Percentiles rank a stretch among this genome's conserved stretches.
These are phyloP conservation scores for Rhodamnia argentea DNA, from an alignment of 345 rosid species.

Conservation along the genomic window DNA sequence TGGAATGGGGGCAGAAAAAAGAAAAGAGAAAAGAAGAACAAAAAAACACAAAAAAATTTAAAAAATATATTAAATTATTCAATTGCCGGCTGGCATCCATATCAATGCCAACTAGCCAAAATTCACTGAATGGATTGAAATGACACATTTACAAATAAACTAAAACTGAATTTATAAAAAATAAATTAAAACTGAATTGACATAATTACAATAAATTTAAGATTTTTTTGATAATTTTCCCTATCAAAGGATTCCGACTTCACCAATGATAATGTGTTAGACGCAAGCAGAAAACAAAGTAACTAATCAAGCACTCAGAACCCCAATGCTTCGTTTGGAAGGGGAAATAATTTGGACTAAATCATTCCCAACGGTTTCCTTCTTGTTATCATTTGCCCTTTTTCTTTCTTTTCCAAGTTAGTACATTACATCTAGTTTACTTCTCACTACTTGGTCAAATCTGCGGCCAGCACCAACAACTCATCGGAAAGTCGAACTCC, in stretches of 20 bases:
- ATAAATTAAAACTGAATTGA: too few relatives aligned
- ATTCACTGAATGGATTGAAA: too few relatives aligned
- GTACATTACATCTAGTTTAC: neutral
- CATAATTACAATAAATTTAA: too few relatives aligned
- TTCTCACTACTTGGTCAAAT: neutral
- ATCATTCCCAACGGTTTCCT: neutral
- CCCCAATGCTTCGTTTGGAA: neutral
- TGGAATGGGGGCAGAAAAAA: too few relatives aligned
- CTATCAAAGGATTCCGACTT: neutral
- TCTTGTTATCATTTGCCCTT: neutral
- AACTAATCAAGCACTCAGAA: neutral
- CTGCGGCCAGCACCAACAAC: neutral
- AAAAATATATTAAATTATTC: too few relatives aligned
- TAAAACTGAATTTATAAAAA: too few relatives aligned
- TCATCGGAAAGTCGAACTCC: conserved; percentile 56
- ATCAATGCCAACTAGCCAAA: too few relatives aligned
- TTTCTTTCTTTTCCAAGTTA: neutral
- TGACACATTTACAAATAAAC: too few relatives aligned
- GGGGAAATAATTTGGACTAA: neutral
- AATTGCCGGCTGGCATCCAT: too few relatives aligned
- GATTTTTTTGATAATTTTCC: too few relatives aligned
- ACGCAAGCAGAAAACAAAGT: neutral
- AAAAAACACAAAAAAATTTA: too few relatives aligned
- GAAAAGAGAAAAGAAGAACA: too few relatives aligned
- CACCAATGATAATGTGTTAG: neutral